Conservation (phyloP, 1,284 basidiomycete species). For the Austroboletus novae-zelandiae region DNA sequence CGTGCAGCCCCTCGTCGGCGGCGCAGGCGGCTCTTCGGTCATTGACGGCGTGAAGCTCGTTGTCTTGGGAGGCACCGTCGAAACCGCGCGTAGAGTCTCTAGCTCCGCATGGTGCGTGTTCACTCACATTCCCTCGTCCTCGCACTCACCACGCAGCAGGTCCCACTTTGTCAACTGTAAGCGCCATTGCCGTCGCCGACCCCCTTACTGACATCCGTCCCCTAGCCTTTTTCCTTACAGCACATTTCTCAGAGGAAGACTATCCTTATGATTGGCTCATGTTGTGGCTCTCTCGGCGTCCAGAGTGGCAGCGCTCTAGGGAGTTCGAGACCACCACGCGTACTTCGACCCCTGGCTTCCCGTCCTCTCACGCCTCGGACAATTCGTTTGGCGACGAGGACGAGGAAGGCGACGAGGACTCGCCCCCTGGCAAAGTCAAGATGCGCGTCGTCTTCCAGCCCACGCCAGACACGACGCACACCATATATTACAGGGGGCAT, state of each 20-base stretch:
- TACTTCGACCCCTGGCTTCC: constrained; percentile 51
- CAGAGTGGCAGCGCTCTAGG: constrained; percentile 80
- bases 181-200: constrained; percentile 29
- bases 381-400: constrained; percentile 66
- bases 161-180: constrained; percentile 79
- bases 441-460: constrained; percentile 83
- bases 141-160: constrained; percentile 38
- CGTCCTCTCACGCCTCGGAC: constrained; percentile 44
- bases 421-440: constrained; percentile 60
- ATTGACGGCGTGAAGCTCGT: constrained; percentile 85
- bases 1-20: constrained; percentile 75
- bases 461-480: constrained; percentile 78
- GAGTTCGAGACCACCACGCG: constrained; percentile 84
- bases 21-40: constrained; percentile 69
- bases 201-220: constrained; percentile 1
- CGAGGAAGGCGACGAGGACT: constrained; percentile 52
- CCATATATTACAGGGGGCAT: constrained; percentile 77
- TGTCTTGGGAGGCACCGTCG: constrained; percentile 79
- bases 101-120: constrained; percentile 69
- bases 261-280: constrained; percentile 83
- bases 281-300: constrained; percentile 76
- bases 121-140: background rate
- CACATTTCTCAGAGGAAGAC: constrained; percentile 82
- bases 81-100: constrained; percentile 75
- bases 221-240: constrained; percentile 80